A percentile compares a stretch with the other conserved stretches of the same genome.
Evolutionary conservation across 495 filamentous ascomycete genomes (phyloP).

Genomic region (Hyaloscypha variabilis): DNA sequence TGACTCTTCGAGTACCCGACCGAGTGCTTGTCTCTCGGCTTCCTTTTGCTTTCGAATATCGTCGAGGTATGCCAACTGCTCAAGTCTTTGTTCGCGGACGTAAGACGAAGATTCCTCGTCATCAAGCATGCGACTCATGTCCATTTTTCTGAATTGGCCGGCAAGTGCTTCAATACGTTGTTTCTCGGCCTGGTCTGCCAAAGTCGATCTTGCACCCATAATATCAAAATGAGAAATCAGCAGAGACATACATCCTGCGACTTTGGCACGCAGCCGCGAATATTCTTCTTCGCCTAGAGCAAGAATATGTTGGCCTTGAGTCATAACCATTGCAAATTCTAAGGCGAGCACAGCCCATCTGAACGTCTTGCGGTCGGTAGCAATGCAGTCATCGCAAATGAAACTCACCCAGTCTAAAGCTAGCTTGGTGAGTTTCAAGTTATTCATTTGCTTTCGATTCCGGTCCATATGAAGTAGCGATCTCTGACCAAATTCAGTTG

Average conservation of each 20-base stretch:
- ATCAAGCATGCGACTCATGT: constrained; percentile 74
- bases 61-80: constrained; percentile 74
- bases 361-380: constrained; percentile 94
- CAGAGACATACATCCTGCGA: constrained; percentile 96
- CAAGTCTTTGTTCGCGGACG: constrained; percentile 72
- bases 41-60: constrained; percentile 74
- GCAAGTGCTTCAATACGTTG: constrained; percentile 71
- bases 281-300: constrained; percentile 87
- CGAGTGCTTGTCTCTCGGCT: constrained; percentile 86
- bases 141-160: constrained; percentile 72
- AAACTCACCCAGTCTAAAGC: constrained; percentile 97
- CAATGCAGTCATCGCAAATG: constrained; percentile 94
- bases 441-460: constrained; percentile 94
- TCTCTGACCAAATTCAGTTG: constrained; percentile 95
- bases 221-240: constrained; percentile 99
- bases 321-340: constrained; percentile 98
- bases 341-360: constrained; percentile 94
- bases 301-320: constrained; percentile 85
- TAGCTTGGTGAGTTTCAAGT: constrained; percentile 87
- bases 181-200: constrained; percentile 91
- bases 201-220: constrained; percentile 90
- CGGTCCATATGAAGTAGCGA: constrained; percentile 92
- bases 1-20: constrained; percentile 86
- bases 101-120: constrained; percentile 81
- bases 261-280: constrained; percentile 76